These are phyloP conservation scores for Tricholoma saponaceum DNA, from an alignment of 768 basidiomycete species.

Conservation along the genomic window DNA sequence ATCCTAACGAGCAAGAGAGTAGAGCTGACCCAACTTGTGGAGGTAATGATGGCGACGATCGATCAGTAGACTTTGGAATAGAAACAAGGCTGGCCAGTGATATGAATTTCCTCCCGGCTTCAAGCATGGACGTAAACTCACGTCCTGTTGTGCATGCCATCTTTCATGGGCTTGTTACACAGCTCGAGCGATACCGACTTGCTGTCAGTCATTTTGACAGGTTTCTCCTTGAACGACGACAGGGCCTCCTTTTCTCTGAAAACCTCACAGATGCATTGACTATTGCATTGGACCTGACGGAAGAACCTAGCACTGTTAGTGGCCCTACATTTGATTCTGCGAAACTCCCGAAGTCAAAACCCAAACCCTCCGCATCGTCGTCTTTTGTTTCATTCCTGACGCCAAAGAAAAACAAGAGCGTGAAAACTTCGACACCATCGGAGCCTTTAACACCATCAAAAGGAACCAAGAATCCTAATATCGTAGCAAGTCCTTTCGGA, in stretches of 20 bases:
- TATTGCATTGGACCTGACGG: conserved; percentile 60
- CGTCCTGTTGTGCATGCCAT: conserved; percentile 80
- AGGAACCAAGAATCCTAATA: conserved; percentile 31
- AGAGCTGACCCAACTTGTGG: conserved; percentile 14
- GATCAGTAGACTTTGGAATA: conserved; percentile 75
- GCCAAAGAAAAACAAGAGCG: conserved; percentile 61
- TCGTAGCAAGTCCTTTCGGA: conserved; percentile 75
- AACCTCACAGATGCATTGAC: conserved; percentile 87
- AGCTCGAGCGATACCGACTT: conserved; percentile 77
- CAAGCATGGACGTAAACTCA: conserved; percentile 64
- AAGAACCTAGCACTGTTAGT: conserved; percentile 32
- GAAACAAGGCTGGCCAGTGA: conserved; percentile 61
- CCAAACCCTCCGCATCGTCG: conserved; percentile 48
- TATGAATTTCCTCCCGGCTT: conserved; percentile 55
- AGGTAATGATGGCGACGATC: conserved; percentile 67
- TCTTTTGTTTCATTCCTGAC: conserved; percentile 77
- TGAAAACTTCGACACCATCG: conserved; percentile 26
- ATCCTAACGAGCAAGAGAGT: conserved; percentile 9
- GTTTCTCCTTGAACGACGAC: conserved; percentile 79
- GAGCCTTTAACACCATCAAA: conserved; percentile 47
- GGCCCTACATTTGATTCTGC: conserved; percentile 22
- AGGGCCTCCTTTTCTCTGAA: conserved; percentile 87
- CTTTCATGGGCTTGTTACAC: conserved; percentile 73
- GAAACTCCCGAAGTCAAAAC: conserved; percentile 42
- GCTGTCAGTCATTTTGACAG: conserved; percentile 78